Percentiles rank a stretch among this genome's conserved stretches.
phyloP scores from a whole-genome alignment of 768 basidiomycete genomes.

The Mycena haematopus region DNA sequence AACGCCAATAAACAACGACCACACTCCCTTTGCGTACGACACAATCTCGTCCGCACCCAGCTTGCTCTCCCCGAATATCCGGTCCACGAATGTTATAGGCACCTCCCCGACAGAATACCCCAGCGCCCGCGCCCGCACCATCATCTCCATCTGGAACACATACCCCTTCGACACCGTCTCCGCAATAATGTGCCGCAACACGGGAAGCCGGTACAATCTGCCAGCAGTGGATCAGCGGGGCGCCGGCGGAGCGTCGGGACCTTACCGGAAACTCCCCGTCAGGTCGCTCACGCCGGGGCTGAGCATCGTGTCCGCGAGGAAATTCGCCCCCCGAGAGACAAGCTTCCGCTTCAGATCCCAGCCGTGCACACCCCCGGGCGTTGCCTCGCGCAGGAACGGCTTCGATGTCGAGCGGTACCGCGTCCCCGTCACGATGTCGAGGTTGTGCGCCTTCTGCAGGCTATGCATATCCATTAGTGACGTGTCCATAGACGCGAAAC shows the following conservation, averaged over 20 bases:
- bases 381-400: slow-evolving; percentile 61
- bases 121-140: slow-evolving; percentile 84
- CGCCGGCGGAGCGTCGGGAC: not conserved
- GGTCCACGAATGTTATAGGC: slow-evolving; percentile 94
- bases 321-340: slow-evolving; percentile 89
- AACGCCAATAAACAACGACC: slow-evolving; percentile 76
- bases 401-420: slow-evolving; percentile 74
- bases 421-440: slow-evolving; percentile 94
- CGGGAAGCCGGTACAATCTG: slow-evolving; percentile 79
- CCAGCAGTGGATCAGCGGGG: not conserved
- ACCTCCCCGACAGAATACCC: slow-evolving; percentile 90
- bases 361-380: slow-evolving; percentile 87
- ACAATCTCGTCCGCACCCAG: slow-evolving; percentile 89
- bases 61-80: slow-evolving; percentile 94
- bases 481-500: not conserved
- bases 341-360: slow-evolving; percentile 93
- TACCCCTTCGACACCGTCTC: slow-evolving; percentile 88
- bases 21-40: slow-evolving; percentile 85
- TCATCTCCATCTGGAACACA: slow-evolving; percentile 99
- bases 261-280: slow-evolving; percentile 87
- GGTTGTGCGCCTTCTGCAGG: slow-evolving; percentile 82
- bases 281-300: slow-evolving; percentile 88
- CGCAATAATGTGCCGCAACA: slow-evolving; percentile 83
- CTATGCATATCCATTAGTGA: slow-evolving; percentile 44
- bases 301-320: slow-evolving; percentile 84